Percentiles rank a stretch among this genome's conserved stretches.
Conservation (phyloP, 768 basidiomycete species). For the Serendipita sp. region DNA sequence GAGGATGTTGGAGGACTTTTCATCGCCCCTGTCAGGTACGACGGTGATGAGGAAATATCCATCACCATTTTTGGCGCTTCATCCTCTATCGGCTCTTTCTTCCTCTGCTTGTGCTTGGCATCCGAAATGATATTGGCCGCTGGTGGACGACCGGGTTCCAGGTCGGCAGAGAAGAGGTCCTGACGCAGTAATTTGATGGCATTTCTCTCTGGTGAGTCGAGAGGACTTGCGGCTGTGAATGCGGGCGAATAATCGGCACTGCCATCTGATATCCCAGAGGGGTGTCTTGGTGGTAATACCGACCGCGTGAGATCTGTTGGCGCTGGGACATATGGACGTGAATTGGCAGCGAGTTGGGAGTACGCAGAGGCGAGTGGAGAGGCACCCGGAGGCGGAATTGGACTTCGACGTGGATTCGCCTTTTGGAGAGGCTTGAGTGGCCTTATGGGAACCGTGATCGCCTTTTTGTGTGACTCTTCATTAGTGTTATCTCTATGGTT, state of each 20-base stretch:
- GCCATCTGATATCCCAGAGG: background rate
- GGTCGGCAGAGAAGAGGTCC: background rate
- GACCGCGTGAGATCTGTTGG: background rate
- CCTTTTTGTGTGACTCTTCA: background rate
- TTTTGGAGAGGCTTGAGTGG: background rate
- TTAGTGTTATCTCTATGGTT: no score
- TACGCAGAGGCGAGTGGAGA: background rate
- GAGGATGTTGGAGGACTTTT: background rate
- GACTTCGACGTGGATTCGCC: background rate
- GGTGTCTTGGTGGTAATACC: background rate
- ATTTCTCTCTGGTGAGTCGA: background rate
- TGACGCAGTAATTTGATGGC: background rate
- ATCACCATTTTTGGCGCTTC: no score
- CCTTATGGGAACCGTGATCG: background rate
- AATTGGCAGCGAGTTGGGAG: slow-evolving; percentile 1
- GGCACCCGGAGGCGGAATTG: background rate
- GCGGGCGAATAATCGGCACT: background rate
- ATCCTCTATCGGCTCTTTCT: no score
- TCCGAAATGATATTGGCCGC: background rate
- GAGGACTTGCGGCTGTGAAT: background rate
- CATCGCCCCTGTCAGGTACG: no score
- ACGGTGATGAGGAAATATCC: background rate
- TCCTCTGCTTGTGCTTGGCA: background rate
- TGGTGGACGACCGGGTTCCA: background rate
- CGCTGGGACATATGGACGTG: background rate